Percentiles rank a stretch among this genome's conserved stretches.
Evolutionary conservation across 768 basidiomycete genomes (phyloP).

Genomic region (Guyanaporus albipodus): DNA sequence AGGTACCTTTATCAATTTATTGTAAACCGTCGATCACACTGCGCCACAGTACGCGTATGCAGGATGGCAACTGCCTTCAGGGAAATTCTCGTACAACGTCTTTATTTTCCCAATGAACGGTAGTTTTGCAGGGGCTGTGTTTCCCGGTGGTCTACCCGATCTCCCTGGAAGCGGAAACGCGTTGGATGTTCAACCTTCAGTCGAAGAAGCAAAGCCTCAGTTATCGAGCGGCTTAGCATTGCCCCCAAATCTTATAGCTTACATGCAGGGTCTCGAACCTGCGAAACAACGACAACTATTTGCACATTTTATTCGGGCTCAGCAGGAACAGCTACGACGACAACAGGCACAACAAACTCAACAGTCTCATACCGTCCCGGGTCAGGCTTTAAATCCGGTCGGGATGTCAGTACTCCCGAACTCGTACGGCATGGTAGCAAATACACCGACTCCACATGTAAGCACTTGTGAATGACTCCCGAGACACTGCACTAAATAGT

Average conservation of each 20-base stretch:
- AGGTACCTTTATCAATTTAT: conserved; percentile 17
- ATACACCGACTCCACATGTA: conserved; percentile 18
- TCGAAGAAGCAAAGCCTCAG: conserved; percentile 8
- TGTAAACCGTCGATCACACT: neutral
- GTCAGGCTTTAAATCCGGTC: conserved; percentile 14
- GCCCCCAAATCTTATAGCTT: conserved; percentile 13
- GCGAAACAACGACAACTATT: conserved; percentile 21
- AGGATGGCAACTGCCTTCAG: conserved; percentile 46
- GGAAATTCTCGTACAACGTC: conserved; percentile 41
- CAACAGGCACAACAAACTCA: conserved; percentile 25
- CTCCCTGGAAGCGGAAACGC: conserved; percentile 25
- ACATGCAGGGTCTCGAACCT: conserved; percentile 23
- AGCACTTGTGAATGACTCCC: neutral
- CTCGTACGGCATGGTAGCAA: conserved; percentile 4
- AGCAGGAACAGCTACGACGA: conserved; percentile 21
- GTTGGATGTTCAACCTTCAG: conserved; percentile 4
- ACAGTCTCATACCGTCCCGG: conserved; percentile 10
- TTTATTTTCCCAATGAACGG: conserved; percentile 42
- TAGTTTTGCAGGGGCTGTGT: conserved; percentile 45
- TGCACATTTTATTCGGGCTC: conserved; percentile 14
- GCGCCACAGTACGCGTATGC: conserved; percentile 44
- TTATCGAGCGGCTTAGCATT: neutral
- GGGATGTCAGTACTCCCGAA: conserved; percentile 10
- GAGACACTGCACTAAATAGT: neutral
- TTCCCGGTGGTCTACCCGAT: conserved; percentile 50